phyloP scores from a whole-genome alignment of 352 stramenopile species.

The Globisporangium apiculatum region DNA sequence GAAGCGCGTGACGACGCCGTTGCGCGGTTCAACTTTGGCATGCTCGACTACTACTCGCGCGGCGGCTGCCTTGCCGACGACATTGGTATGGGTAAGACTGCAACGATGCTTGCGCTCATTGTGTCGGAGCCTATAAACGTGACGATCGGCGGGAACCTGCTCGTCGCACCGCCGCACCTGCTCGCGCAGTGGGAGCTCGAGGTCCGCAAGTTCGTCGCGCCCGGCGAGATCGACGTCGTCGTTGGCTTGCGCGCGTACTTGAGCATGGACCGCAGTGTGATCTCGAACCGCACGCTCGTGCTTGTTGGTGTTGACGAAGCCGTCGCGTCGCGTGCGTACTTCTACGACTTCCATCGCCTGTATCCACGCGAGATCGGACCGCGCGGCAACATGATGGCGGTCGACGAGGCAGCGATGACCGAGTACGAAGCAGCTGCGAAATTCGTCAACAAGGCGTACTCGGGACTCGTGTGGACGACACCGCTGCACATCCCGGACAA shows the following conservation, averaged over 20 bases:
- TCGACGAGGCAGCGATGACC: constrained; percentile 35
- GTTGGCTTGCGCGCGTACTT: constrained; percentile 55
- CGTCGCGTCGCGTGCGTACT: constrained; percentile 44
- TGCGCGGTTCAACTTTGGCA: constrained; percentile 66
- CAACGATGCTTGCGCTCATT: constrained; percentile 72
- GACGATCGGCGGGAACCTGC: constrained; percentile 43
- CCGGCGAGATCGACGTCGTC: constrained; percentile 65
- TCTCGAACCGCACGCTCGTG: constrained; percentile 78
- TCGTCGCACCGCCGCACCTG: constrained; percentile 74
- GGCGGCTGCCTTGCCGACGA: constrained; percentile 68
- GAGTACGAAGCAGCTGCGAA: constrained; percentile 72
- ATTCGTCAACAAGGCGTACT: constrained; percentile 79
- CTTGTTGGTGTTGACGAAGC: constrained; percentile 74
- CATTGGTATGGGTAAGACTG: constrained; percentile 83
- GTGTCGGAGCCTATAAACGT: constrained; percentile 52
- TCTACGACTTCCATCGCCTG: constrained; percentile 57
- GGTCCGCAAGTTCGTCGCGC: constrained; percentile 67
- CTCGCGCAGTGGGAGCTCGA: constrained; percentile 77
- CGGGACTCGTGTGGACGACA: constrained; percentile 60
- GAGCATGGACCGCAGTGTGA: constrained; percentile 25
- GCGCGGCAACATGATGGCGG: constrained; percentile 25
- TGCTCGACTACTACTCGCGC: constrained; percentile 63
- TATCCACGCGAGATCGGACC: constrained; percentile 35
- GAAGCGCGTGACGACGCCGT: constrained; percentile 59
- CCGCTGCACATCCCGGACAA: constrained; percentile 57